Percentiles rank a stretch among this genome's conserved stretches.
Evolutionary conservation across 495 filamentous ascomycete species (phyloP).

Genomic region (Coniosporium apollinis): DNA sequence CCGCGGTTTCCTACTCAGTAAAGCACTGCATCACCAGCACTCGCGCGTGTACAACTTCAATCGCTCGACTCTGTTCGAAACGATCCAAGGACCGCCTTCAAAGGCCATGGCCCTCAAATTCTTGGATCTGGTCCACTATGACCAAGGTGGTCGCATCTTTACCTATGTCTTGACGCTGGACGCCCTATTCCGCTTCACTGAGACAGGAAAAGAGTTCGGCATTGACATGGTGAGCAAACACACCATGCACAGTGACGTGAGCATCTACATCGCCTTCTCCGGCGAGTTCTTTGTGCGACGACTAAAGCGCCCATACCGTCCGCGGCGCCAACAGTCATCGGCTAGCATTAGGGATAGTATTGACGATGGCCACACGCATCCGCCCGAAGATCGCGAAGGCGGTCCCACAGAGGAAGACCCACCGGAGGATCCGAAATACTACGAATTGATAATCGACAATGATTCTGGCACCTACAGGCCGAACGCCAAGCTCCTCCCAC

Average conservation of each 20-base stretch:
- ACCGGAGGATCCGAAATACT: slow-evolving; percentile 43
- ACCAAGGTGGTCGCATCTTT: slow-evolving; percentile 69
- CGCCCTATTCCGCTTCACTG: slow-evolving; percentile 71
- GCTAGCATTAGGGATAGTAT: slow-evolving; percentile 4
- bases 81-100: slow-evolving; percentile 26
- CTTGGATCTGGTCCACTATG: slow-evolving; percentile 70
- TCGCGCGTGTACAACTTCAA: slow-evolving; percentile 75
- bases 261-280: slow-evolving; percentile 73
- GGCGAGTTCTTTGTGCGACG: slow-evolving; percentile 86
- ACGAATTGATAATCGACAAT: slow-evolving; percentile 87
- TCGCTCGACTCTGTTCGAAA: slow-evolving; percentile 38
- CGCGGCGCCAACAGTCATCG: slow-evolving; percentile 10
- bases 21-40: slow-evolving; percentile 81
- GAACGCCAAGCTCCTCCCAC: slow-evolving; percentile 51
- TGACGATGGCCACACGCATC: slow-evolving; percentile 6
- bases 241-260: slow-evolving; percentile 86
- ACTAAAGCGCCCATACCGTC: slow-evolving; percentile 24
- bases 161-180: slow-evolving; percentile 89
- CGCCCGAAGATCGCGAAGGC: slow-evolving; percentile 25
- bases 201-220: slow-evolving; percentile 87
- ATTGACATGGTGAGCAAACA: slow-evolving; percentile 87
- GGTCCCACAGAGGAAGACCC: slow-evolving; percentile 25
- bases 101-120: slow-evolving; percentile 57
- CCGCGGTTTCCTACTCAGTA: slow-evolving; percentile 60
- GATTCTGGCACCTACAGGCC: slow-evolving; percentile 88